phyloP scores from a whole-genome alignment of 2,329 filamentous ascomycete species.

The Cladophialophora bantiana region DNA sequence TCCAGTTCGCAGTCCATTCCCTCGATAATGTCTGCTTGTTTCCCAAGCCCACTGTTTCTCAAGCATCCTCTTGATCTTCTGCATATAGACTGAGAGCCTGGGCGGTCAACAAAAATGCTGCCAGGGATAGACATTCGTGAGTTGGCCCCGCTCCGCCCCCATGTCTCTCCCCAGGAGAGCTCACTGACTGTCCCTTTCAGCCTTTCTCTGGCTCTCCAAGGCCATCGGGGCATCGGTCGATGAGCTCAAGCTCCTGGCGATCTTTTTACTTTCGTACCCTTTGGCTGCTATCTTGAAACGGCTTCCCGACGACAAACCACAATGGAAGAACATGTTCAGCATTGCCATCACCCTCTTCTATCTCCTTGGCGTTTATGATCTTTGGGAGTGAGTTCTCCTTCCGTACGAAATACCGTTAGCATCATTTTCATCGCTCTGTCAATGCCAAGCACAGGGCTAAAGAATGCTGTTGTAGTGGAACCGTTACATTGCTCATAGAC shows the following conservation, averaged over 20 bases:
- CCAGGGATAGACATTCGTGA: constrained; percentile 69
- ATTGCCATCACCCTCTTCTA: constrained; percentile 85
- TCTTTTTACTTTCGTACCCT: constrained; percentile 91
- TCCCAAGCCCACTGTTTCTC: not conserved
- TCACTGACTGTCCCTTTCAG: constrained; percentile 48
- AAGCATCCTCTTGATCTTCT: not conserved
- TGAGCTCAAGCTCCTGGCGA: constrained; percentile 86
- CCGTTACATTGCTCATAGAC: constrained; percentile 75
- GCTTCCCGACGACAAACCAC: constrained; percentile 82
- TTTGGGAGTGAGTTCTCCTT: constrained; percentile 76
- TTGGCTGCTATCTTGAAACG: constrained; percentile 87
- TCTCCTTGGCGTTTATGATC: constrained; percentile 87
- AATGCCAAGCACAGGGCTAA: not conserved
- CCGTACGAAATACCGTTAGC: not conserved
- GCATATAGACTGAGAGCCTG: not conserved
- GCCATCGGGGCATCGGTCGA: constrained; percentile 69
- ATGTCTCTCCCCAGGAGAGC: constrained; percentile 13
- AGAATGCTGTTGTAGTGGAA: not conserved
- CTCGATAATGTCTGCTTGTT: constrained; percentile 2
- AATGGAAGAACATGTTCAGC: constrained; percentile 86
- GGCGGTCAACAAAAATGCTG: constrained; percentile 58
- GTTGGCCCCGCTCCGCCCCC: constrained; percentile 35
- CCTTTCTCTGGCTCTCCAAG: constrained; percentile 66
- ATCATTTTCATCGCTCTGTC: not conserved
- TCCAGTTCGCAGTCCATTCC: not conserved